phyloP scores from a whole-genome alignment of 331 rosid species.

The Malus hybrid region DNA sequence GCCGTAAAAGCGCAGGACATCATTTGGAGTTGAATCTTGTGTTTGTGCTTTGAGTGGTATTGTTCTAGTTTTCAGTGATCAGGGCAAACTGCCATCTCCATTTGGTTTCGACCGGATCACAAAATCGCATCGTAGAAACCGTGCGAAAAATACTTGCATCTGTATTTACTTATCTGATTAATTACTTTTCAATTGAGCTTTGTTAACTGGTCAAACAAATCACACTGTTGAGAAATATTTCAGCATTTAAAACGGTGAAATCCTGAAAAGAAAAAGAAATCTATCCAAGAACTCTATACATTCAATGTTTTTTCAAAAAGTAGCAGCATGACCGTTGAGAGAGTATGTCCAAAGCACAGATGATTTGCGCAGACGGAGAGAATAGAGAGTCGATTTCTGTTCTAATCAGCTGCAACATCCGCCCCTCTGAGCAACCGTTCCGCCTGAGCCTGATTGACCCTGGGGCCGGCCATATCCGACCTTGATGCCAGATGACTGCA shows the following conservation, averaged over 20 bases:
- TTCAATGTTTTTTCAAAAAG: conserved; percentile 18
- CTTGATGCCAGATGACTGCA: conserved; percentile 90
- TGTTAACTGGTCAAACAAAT: no score
- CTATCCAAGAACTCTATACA: conserved; percentile 44
- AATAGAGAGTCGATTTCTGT: neutral
- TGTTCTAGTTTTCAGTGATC: no score
- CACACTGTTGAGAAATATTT: neutral
- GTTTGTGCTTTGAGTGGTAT: no score
- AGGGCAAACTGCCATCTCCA: no score
- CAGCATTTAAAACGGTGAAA: conserved; percentile 2
- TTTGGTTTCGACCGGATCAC: no score
- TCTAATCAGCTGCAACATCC: conserved; percentile 65
- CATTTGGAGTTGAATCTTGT: neutral
- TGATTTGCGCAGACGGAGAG: no score
- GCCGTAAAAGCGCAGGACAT: neutral
- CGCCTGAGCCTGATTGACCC: conserved; percentile 65
- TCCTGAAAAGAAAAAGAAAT: conserved; percentile 16
- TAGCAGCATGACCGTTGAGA: conserved; percentile 14
- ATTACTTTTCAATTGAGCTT: no score
- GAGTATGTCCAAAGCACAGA: conserved; percentile 15
- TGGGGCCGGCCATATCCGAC: conserved; percentile 77
- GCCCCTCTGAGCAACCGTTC: conserved; percentile 55
- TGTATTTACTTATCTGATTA: no score
- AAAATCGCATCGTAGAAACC: no score
- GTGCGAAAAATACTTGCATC: no score